Percentiles rank a stretch among this genome's conserved stretches.
Evolutionary conservation across 768 basidiomycete species (phyloP).

Genomic region (Suillus paluster): DNA sequence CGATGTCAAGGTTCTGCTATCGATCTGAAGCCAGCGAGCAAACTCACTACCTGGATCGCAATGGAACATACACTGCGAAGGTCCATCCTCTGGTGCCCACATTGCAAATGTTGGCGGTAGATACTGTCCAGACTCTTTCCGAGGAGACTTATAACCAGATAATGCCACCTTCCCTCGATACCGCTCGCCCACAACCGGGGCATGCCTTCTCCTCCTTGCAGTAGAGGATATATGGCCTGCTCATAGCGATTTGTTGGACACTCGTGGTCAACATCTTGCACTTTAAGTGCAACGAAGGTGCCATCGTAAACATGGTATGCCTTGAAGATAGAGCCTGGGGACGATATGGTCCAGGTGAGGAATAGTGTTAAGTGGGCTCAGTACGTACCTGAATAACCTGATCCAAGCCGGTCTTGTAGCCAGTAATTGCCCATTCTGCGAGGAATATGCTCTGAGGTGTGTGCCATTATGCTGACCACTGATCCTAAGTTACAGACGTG

Average conservation of each 20-base stretch:
- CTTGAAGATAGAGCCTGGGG: slow-evolving; percentile 72
- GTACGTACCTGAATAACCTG: slow-evolving; percentile 70
- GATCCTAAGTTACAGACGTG: neutral
- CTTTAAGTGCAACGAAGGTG: slow-evolving; percentile 73
- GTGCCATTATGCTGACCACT: slow-evolving; percentile 18
- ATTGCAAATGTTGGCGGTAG: slow-evolving; percentile 45
- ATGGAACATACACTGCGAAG: slow-evolving; percentile 74
- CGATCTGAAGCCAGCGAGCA: slow-evolving; percentile 4
- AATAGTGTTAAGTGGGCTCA: neutral
- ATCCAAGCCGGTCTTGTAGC: slow-evolving; percentile 62
- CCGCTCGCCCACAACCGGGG: slow-evolving; percentile 71
- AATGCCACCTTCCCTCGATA: slow-evolving; percentile 63
- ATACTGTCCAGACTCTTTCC: slow-evolving; percentile 71
- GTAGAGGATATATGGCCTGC: slow-evolving; percentile 64
- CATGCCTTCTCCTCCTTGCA: slow-evolving; percentile 77
- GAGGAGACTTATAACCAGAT: slow-evolving; percentile 77
- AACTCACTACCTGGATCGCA: slow-evolving; percentile 75
- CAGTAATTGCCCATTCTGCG: slow-evolving; percentile 61
- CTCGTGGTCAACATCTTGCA: slow-evolving; percentile 70
- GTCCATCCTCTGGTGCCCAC: slow-evolving; percentile 62
- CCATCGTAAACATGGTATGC: slow-evolving; percentile 61
- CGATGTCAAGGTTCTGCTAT: slow-evolving; percentile 11
- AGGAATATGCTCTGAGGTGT: slow-evolving; percentile 28
- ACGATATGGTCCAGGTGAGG: slow-evolving; percentile 9
- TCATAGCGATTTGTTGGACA: slow-evolving; percentile 81